Evolutionary conservation across 257 asterid species (phyloP).

Genomic region (Plantago ovata): DNA sequence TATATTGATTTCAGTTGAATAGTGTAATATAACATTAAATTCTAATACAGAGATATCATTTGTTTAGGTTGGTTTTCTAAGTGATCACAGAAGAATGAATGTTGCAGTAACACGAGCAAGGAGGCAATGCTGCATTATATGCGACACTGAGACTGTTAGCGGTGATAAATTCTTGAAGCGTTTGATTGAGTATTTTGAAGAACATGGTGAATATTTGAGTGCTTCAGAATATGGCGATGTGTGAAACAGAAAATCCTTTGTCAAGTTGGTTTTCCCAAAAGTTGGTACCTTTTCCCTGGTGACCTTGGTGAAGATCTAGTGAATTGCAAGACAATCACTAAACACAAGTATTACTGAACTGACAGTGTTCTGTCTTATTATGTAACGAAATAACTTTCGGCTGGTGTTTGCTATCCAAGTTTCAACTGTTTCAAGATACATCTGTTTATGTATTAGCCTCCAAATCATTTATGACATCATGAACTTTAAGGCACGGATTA

Average conservation of each 20-base stretch:
- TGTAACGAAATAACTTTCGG: no score
- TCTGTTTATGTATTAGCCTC: no score
- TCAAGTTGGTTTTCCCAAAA: no score
- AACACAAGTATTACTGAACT: no score
- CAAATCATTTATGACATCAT: no score
- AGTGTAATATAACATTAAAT: conserved; percentile 4
- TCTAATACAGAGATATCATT: conserved; percentile 9
- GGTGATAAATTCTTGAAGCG: conserved; percentile 86
- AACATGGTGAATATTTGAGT: conserved; percentile 86
- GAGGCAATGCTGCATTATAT: conserved; percentile 85
- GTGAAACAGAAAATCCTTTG: conserved; percentile 16
- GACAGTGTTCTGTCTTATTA: no score
- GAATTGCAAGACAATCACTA: no score
- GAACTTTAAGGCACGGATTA: no score
- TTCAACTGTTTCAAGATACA: no score
- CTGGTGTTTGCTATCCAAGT: no score
- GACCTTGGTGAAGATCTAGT: no score
- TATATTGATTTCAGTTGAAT: conserved; percentile 13
- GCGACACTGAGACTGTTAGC: conserved; percentile 92
- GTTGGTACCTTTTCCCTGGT: no score
- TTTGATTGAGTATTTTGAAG: conserved; percentile 82
- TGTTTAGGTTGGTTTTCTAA: conserved; percentile 84
- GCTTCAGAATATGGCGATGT: conserved; percentile 69
- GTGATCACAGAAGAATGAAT: conserved; percentile 93
- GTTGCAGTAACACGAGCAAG: conserved; percentile 98